Evolutionary conservation across 2,329 filamentous ascomycete genomes (phyloP).

Genomic region (Dothiorella sarmentorum): DNA sequence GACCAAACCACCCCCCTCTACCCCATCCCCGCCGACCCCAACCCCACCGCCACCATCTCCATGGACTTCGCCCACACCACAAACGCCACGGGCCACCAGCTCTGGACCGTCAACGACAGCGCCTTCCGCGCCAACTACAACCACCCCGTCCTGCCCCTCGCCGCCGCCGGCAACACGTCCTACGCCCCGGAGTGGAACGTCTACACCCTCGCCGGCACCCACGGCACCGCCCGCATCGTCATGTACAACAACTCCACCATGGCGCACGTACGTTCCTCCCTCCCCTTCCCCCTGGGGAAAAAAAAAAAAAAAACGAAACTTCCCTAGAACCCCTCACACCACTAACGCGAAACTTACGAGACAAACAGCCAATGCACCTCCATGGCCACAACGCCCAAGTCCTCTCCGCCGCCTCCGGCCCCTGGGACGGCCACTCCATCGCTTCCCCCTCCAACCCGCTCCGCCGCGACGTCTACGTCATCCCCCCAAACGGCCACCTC

Average conservation of each 20-base stretch:
- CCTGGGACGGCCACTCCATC: conserved; percentile 40
- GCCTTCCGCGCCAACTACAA: conserved; percentile 36
- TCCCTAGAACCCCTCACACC: no score
- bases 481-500: conserved; percentile 24
- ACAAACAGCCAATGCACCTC: conserved; percentile 32
- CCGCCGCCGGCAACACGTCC: conserved; percentile 29
- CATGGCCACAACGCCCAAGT: conserved; percentile 49
- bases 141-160: conserved; percentile 35
- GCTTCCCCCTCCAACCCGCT: conserved; percentile 36
- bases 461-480: conserved; percentile 34
- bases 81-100: background rate
- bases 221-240: conserved; percentile 39
- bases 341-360: no score
- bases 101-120: conserved; percentile 12
- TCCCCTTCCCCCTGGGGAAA: conserved; percentile 25
- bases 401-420: conserved; percentile 39
- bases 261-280: conserved; percentile 27
- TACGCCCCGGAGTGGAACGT: conserved; percentile 34
- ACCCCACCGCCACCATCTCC: background rate
- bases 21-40: background rate
- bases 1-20: background rate
- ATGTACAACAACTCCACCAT: conserved; percentile 28
- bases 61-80: background rate
- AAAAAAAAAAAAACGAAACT: no score
- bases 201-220: conserved; percentile 37